Conservation (phyloP, 2,329 filamentous ascomycete species). For the Trichoderma sp. region DNA sequence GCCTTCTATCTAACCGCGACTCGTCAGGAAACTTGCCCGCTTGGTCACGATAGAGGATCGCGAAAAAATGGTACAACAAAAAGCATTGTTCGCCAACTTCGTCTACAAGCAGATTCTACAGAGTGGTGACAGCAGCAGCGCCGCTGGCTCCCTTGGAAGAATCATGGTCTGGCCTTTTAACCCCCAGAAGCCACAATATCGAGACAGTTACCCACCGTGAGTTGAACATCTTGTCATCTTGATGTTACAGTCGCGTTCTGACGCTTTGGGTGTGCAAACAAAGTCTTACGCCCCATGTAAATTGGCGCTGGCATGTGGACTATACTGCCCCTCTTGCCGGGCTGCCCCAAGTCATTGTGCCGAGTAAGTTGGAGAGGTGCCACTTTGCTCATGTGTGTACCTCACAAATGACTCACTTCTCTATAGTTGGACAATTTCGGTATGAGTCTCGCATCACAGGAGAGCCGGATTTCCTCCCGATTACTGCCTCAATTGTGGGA, state of each 20-base stretch:
- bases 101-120: no score
- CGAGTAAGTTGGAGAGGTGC: background rate
- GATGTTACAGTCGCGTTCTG: background rate
- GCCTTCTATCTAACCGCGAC: no score
- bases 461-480: conserved; percentile 1
- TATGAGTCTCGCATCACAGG: conserved; percentile 3
- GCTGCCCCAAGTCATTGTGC: conserved; percentile 4
- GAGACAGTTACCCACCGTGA: background rate
- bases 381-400: no score
- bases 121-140: no score
- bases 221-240: background rate
- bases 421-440: background rate
- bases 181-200: conserved; percentile 1
- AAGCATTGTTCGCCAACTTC: no score
- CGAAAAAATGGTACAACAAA: no score
- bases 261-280: background rate
- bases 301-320: conserved; percentile 6
- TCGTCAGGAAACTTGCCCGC: no score
- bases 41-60: no score
- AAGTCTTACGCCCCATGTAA: conserved; percentile 1
- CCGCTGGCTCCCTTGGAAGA: background rate
- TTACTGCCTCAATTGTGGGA: background rate
- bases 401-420: background rate
- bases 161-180: conserved; percentile 6
- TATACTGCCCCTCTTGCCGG: background rate